Evolutionary conservation across 176 grass and related monocot genomes (phyloP), one percentile per base, ranked within the genome.

Genomic region (Thinopyrum elongatum): DNA sequence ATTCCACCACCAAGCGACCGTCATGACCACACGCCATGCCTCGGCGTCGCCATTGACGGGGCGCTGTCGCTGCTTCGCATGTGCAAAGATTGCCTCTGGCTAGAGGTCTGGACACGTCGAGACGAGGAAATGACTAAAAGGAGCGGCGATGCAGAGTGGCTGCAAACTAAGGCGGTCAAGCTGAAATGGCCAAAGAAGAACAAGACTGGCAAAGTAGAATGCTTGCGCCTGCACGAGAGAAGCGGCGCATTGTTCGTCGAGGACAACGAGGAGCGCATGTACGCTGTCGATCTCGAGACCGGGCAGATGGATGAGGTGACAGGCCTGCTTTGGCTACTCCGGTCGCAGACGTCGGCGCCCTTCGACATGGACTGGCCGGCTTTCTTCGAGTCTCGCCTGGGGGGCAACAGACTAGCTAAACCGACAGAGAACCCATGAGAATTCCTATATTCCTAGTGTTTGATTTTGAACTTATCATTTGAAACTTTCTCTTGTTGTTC

Each of bases 181-280:
- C 31, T 51, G 4, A 51, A 51, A 51, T 17, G 47, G 47, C 15
- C 47, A 51, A 1, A 51, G 15, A 17, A 51, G 1, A 17, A 17
- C 47, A 17, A 17, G 47, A 17, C 1, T 51, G 0, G 7, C 4
- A 51, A 51, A 51, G 15, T 6, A 51, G 5, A 51, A 51, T 17
- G 47, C 34, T 4, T 70, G 34, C 12, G 68, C 21, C 19, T 13
- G 4, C 21, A 36, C 21, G 68, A 70, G 68, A 70, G 17, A 31
- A 38, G 66, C 10, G 2, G 8, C 33, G 21, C 10, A 5, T 39
- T 70, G 68, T 34, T 39, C 34, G 21, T 70, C 68, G 36, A n/a
- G 28, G 64, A 66, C 1, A 0, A 0, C 4, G 0, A 3, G 12
- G 4, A 21, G 3, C 4, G 66, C 66, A 4, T 39, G 21, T n/a